These are phyloP conservation scores for Colletotrichum musicola DNA, from an alignment of 2,329 filamentous ascomycete species.

Conservation along the genomic window DNA sequence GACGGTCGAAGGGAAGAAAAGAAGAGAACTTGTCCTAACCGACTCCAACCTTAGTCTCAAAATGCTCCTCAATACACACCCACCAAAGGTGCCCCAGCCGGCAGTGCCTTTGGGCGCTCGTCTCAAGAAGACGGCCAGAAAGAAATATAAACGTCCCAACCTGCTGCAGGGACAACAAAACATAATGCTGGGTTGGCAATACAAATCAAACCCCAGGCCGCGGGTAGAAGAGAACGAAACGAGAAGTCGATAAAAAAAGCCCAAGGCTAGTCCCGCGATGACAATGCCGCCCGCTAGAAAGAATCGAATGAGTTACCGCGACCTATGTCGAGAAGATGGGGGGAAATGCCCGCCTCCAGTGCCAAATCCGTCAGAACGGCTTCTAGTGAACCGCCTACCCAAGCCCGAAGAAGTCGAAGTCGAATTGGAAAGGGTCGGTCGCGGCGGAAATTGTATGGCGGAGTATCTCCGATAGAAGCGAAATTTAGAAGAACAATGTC, in stretches of 20 bases:
- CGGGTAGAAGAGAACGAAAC: constrained; percentile 12
- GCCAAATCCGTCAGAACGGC: constrained; percentile 24
- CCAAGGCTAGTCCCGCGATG: constrained; percentile 15
- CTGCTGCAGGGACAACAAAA: constrained; percentile 23
- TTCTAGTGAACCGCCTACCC: neutral
- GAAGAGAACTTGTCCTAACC: constrained; percentile 16
- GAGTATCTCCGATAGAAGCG: constrained; percentile 17
- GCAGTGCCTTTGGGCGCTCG: constrained; percentile 12
- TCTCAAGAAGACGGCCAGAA: neutral
- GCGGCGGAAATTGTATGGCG: neutral
- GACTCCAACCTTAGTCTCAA: constrained; percentile 29
- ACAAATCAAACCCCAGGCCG: constrained; percentile 23
- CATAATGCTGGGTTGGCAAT: constrained; percentile 13
- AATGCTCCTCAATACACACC: constrained; percentile 5
- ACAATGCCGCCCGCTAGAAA: constrained; percentile 30
- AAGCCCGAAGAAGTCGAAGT: constrained; percentile 4
- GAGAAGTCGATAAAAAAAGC: constrained; percentile 6
- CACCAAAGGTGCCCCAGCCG: constrained; percentile 4
- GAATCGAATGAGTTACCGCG: constrained; percentile 28
- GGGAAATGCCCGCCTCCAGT: constrained; percentile 24
- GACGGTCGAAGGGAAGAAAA: neutral
- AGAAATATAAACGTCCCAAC: neutral
- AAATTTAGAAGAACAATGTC: constrained; percentile 32
- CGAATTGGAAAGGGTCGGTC: neutral
- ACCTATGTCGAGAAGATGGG: constrained; percentile 13